Evolutionary conservation across 306 rosid genomes (phyloP), one percentile per base, ranked within the genome.

Genomic region (Cucurbita moschata): DNA sequence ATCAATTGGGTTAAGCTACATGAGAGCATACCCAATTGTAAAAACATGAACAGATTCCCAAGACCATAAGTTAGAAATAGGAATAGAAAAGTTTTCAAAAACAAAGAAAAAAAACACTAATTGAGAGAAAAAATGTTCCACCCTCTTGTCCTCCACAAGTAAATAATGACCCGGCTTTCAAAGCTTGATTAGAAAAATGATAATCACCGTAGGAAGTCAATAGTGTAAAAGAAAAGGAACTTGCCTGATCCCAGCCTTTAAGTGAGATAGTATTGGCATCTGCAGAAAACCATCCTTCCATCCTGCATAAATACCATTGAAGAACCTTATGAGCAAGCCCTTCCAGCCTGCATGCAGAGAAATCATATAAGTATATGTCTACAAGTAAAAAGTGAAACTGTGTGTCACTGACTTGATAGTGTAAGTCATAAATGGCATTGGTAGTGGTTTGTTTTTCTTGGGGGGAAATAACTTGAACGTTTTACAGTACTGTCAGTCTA

Each of bases 211-310:
- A 43, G 37, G 55, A 10, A 19, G 72, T 44, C 72, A 58, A 40
- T 40, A 23, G 37, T 23, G 57, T 1, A 30, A 2, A 30, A 30
- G 26, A 30, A 23, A 61, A 44, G 21, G n/a, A n/a, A 60, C 79
- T 82, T 88, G 86, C 99, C 96, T 94, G 92, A 81, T 91, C 99
- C 99, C 99, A 94, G 78, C 81, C 77, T 83, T 94, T 94, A 44
- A 89, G 85, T 14, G 99, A 94, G 80, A 91, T 94, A 18, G 96
- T 79, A 52, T 94, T 96, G 49, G 99, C 83, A 91, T 94, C 99
- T 44, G 96, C 90, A 56, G 99, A 94, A 85, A 94, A 94, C 99
- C 99, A 94, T 35, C 99, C 99, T 80, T 94, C 99, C 99, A 94
- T 88, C 86, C 99, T 83, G 80, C 97, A 94, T 76, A 94, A 79